A percentile compares a stretch with the other conserved stretches of the same genome.
Conservation (phyloP, 345 rosid species). For the Moricandia arvensis region DNA sequence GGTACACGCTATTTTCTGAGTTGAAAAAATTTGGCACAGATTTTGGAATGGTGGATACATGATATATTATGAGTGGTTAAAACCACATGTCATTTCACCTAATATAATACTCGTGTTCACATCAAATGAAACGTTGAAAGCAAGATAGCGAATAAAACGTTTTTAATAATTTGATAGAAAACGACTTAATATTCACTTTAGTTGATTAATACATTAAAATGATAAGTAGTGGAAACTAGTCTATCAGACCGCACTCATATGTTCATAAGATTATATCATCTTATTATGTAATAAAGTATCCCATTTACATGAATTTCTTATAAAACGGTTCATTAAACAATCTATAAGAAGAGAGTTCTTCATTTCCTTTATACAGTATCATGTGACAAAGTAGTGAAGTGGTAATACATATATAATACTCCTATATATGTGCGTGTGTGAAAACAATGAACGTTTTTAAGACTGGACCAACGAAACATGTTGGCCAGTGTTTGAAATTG, state of each 20-base stretch:
- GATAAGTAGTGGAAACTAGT: neutral
- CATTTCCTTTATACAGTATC: neutral
- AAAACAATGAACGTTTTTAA: neutral
- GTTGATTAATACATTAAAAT: neutral
- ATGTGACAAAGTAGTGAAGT: neutral
- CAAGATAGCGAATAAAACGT: neutral
- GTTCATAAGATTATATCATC: neutral
- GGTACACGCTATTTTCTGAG: constrained; percentile 28
- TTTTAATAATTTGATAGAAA: neutral
- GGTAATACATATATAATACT: neutral
- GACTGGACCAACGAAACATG: neutral
- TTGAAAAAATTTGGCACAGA: constrained; percentile 23
- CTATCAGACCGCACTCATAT: neutral
- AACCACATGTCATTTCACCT: constrained; percentile 28
- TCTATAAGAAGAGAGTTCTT: neutral
- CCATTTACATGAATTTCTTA: neutral
- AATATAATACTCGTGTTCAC: constrained; percentile 29
- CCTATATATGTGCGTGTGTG: neutral
- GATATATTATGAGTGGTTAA: constrained; percentile 22
- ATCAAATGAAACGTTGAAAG: constrained; percentile 16
- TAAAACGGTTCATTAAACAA: neutral
- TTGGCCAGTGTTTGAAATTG: neutral
- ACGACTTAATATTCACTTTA: constrained; percentile 27
- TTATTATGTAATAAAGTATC: neutral
- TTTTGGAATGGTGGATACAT: constrained; percentile 19